Evolutionary conservation across 768 basidiomycete genomes (phyloP).

Genomic region (Russula abietina): DNA sequence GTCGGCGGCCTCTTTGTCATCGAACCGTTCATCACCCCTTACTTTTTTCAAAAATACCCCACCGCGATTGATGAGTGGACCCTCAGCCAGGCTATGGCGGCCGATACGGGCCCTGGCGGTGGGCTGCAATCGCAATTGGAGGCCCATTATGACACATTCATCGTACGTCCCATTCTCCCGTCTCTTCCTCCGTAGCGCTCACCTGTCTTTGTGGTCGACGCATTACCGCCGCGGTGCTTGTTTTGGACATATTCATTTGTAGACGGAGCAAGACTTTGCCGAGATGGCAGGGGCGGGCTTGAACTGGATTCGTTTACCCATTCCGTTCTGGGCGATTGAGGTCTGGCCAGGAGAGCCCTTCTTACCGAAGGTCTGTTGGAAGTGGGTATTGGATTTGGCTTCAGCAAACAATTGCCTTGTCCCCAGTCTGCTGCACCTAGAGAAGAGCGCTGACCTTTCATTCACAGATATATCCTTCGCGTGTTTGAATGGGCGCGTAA

Average conservation of each 20-base stretch:
- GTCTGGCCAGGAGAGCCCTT: conserved; percentile 75
- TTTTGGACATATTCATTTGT: conserved; percentile 11
- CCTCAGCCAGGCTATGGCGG: conserved; percentile 59
- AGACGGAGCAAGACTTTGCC: conserved; percentile 89
- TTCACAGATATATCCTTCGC: conserved; percentile 55
- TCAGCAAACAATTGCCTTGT: background rate
- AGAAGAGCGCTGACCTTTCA: conserved; percentile 1
- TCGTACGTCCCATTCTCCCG: conserved; percentile 44
- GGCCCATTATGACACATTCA: conserved; percentile 79
- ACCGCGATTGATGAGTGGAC: conserved; percentile 64
- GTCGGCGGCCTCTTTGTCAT: conserved; percentile 73
- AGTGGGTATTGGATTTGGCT: conserved; percentile 32
- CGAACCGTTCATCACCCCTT: conserved; percentile 75
- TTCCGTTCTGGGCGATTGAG: conserved; percentile 87
- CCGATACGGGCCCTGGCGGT: conserved; percentile 51
- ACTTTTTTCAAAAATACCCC: conserved; percentile 58
- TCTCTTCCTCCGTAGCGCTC: conserved; percentile 8
- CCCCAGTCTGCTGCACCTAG: background rate
- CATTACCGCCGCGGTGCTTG: conserved; percentile 14
- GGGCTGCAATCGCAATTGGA: conserved; percentile 57
- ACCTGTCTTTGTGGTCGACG: conserved; percentile 4
- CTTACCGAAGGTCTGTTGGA: conserved; percentile 71
- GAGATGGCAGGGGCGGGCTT: conserved; percentile 84
- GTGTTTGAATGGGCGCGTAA: conserved; percentile 82
- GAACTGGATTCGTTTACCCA: conserved; percentile 79